These are phyloP conservation scores for Suhomyces xylopsoci DNA, from an alignment of 805 yeast species.

Conservation along the genomic window DNA sequence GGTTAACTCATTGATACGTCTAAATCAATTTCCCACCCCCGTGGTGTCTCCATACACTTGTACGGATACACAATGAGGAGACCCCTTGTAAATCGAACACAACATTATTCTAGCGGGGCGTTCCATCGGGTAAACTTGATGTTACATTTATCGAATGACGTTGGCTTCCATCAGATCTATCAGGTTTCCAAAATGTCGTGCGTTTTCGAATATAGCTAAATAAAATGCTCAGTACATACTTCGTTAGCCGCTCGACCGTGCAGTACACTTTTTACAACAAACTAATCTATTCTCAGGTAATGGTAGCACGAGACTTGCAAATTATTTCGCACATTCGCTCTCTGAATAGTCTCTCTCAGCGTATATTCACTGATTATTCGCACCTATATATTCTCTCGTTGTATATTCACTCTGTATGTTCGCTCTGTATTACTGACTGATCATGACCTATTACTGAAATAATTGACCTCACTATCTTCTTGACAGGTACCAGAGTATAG, in stretches of 20 bases:
- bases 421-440: too few relatives aligned
- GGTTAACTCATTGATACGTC: neutral
- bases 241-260: neutral
- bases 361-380: too few relatives aligned
- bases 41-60: neutral
- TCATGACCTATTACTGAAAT: too few relatives aligned
- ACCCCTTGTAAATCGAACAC: neutral
- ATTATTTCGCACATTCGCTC: too few relatives aligned
- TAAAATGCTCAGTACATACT: neutral
- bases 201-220: neutral
- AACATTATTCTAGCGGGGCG: neutral
- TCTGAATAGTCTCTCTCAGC: too few relatives aligned
- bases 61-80: neutral
- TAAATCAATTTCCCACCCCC: neutral
- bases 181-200: neutral
- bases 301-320: too few relatives aligned
- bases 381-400: too few relatives aligned
- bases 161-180: neutral
- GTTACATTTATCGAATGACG: neutral
- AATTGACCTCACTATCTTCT: too few relatives aligned
- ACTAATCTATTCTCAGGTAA: too few relatives aligned
- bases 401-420: too few relatives aligned
- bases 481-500: too few relatives aligned
- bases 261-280: too few relatives aligned
- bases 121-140: neutral